These are phyloP conservation scores for Knoxia roxburghii DNA, from an alignment of 257 asterid genomes.

Conservation along the genomic window DNA sequence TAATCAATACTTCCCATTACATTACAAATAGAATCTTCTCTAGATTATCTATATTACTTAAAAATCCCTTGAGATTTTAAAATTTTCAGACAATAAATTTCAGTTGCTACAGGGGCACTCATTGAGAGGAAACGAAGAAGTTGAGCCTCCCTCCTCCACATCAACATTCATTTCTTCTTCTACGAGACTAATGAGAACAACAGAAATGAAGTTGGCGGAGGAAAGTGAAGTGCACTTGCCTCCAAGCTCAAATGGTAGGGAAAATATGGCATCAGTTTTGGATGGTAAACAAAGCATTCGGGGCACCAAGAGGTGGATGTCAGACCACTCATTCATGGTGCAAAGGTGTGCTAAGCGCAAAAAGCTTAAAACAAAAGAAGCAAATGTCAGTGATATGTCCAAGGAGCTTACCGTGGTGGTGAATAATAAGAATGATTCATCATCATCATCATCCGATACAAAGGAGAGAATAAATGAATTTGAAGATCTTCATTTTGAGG, in stretches of 20 bases:
- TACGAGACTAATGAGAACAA: background rate
- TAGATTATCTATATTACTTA: no score
- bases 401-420: background rate
- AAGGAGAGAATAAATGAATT: no score
- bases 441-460: no score
- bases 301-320: background rate
- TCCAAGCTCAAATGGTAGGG: background rate
- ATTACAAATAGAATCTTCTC: no score
- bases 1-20: no score
- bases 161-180: background rate
- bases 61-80: no score
- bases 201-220: background rate
- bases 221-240: background rate
- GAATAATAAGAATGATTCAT: background rate
- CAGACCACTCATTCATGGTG: background rate
- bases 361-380: background rate
- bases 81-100: background rate
- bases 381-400: no score
- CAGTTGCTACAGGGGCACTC: background rate
- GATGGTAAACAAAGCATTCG: background rate
- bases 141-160: background rate
- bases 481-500: background rate
- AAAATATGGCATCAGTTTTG: background rate
- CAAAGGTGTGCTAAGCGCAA: slow-evolving; percentile 7
- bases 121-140: background rate